These are phyloP conservation scores for Selenicereus undatus DNA, from an alignment of 148 eudicot species.

Conservation along the genomic window DNA sequence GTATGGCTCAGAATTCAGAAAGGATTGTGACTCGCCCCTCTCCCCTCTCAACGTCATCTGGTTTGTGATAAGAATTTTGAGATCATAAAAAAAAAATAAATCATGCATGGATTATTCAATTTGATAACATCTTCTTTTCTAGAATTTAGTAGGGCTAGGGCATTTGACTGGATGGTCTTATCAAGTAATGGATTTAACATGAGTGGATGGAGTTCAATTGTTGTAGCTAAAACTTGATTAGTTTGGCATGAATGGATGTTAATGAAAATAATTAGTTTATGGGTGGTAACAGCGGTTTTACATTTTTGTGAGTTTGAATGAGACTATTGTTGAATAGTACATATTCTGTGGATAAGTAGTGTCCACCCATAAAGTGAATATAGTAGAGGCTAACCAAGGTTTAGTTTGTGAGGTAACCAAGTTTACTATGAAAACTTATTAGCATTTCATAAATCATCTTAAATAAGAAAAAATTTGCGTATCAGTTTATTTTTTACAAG, in stretches of 20 bases:
- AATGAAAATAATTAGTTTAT: no score
- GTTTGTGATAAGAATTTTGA: neutral
- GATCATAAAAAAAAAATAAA: neutral
- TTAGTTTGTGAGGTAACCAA: no score
- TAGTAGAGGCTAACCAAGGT: no score
- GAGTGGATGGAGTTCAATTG: neutral
- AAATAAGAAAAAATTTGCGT: no score
- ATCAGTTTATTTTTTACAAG: no score
- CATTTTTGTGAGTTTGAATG: no score
- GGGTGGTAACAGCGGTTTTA: neutral
- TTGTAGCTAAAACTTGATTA: neutral
- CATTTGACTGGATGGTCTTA: neutral
- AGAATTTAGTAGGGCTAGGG: neutral
- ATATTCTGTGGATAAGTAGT: no score
- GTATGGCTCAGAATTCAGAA: conserved; percentile 3
- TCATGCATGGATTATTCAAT: neutral
- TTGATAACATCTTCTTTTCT: no score
- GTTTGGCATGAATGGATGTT: neutral
- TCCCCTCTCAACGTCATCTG: neutral
- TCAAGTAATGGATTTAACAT: neutral
- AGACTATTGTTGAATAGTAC: no score
- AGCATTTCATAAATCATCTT: no score
- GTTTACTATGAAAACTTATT: no score
- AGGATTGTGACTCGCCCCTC: neutral
- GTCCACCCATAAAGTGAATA: no score